Base-by-base conservation (phyloP, 2,329 filamentous ascomycete genomes). In the Beauveria varroae region DNA sequence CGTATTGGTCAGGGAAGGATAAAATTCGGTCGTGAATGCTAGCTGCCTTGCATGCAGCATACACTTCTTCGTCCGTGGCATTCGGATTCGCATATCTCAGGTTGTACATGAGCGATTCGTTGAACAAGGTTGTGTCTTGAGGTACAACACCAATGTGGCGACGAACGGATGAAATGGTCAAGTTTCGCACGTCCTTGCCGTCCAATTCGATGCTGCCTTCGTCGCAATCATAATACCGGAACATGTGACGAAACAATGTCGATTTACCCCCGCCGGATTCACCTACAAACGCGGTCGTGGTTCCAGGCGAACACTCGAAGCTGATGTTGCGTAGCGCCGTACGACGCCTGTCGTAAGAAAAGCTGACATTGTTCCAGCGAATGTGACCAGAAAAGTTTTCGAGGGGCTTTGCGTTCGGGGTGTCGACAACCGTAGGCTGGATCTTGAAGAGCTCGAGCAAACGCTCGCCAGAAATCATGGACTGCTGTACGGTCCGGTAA, bases 221-320 rank as follows among this genome's bases (percentile, higher is more conserved):
- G 57, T 87, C 81, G 60, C 88, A 85, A 71, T 97, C 96, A 79
- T 98, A 99, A 75, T 97, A 99, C 20, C 95, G 89, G 80, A 96
- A 98, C 72, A 99, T 86, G 54, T 98, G 83, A 56, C 95, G 89
- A 79, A 99, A 97, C 28, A 99, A 84, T 0, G 95, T 99, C 2
- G 93, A 98, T 74, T 99, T 99, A 66, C 95, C 95, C 63, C 95
- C 95, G 51, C 95, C 95, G 37, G 93, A 98, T 73, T 98, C 93
- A 65, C 95, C 95, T 20, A 99, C 95, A 65, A 99, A 87, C 0
- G 95, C 95, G 6, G 93, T 99, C 0, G 93, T 98, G 1, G 92
- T 97, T 57, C 95, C 95, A 2, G 95, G 93, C 20, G 79, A 78
- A 73, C 93, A 97, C 65, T 88, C 87, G 74, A 99, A 98, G 65